Base-by-base conservation (phyloP, 768 basidiomycete genomes). In the Sarcodon sp. region DNA sequence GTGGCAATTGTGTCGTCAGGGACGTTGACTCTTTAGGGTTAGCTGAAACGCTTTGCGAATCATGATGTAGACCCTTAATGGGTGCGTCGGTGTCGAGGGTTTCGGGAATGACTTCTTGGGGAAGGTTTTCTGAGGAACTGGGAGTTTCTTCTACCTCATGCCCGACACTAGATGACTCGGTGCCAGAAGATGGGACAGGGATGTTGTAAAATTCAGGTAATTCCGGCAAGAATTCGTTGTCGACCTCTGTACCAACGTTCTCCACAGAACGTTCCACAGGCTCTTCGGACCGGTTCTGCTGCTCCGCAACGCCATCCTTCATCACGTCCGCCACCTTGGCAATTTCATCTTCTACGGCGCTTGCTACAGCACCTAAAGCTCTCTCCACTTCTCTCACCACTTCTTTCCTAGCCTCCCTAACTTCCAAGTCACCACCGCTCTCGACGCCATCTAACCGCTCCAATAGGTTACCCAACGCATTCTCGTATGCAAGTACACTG, bases 401-500 rank as follows among this genome's bases (percentile, higher is more conserved):
- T 41, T 68, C 68, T 63, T 77, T 82, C 53, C 84, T 59, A 47
- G 54, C 63, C 16, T 61, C 60, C 44, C 83, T 60, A 41, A 87
- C 64, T 8, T 58, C 66, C 21, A 66, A 66, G 51, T 80, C 75
- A 3, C 83, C 84, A 44, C 66, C 69, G 52, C 78, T 80, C 33
- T 78, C 71, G 31, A 87, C 67, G 0, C 67, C 69, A 54, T 87
- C 84, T 21, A 86, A 67, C 51, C 70, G 66, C 9, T 67, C 56
- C 15, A 87, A 62, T 21, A 87, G 66, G 36, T 68, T 63, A 45
- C 69, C 69, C n/a, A 86, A 63, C 15, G 72, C 70, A 53, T 83
- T 71, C 53, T 80, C 75, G 61, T 82, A 79, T 52, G 68, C 71
- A 47, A 77, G 77, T 35, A 86, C 64, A 0, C 77, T 71, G 27